phyloP scores from a whole-genome alignment of 164 flowering plant genomes.

The Liquidambar formosana region DNA sequence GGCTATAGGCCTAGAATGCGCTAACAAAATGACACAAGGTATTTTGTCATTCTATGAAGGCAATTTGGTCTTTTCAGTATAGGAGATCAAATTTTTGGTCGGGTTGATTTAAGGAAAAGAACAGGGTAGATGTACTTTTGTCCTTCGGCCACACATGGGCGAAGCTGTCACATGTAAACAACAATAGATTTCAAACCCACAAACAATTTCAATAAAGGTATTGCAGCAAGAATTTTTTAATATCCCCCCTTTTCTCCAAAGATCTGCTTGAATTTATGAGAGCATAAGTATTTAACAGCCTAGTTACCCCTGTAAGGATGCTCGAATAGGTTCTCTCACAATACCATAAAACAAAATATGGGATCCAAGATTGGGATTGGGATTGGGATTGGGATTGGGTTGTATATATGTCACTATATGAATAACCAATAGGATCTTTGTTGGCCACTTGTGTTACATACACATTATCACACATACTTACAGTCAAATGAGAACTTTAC shows the following conservation, averaged over 20 bases:
- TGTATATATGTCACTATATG: no score
- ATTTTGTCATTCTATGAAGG: neutral
- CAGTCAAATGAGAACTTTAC: neutral
- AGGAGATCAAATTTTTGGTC: neutral
- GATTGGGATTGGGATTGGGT: no score
- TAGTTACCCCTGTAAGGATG: neutral
- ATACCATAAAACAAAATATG: no score
- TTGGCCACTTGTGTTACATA: neutral
- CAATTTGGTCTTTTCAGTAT: neutral
- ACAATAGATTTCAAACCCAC: neutral
- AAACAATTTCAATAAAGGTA: neutral
- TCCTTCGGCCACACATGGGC: slow-evolving; percentile 7
- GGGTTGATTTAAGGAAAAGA: no score
- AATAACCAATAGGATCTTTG: neutral
- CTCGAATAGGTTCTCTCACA: no score
- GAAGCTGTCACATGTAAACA: neutral
- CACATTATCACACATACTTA: neutral
- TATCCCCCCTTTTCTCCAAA: neutral
- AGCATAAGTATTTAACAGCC: neutral
- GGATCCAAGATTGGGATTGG: no score
- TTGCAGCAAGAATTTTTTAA: neutral
- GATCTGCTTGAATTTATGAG: neutral
- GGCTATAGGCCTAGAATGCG: no score
- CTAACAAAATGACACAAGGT: neutral
- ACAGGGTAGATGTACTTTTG: slow-evolving; percentile 2